Conservation (phyloP, 148 eudicot species). For the Arbutus unedo region DNA sequence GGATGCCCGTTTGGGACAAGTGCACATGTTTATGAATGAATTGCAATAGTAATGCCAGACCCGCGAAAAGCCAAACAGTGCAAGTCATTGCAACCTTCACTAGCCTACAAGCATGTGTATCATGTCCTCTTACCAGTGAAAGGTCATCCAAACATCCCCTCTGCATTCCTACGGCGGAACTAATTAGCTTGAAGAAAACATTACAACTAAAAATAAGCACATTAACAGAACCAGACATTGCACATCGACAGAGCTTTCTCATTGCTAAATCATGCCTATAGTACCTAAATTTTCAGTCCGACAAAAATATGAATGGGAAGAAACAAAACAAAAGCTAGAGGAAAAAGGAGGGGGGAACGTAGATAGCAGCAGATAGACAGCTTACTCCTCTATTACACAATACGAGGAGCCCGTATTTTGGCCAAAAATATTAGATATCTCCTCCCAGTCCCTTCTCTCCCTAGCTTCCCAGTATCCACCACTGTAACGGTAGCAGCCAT, state of each 20-base stretch:
- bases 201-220: not conserved
- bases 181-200: not conserved
- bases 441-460: conserved; percentile 66
- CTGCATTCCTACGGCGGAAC: not conserved
- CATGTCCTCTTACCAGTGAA: not conserved
- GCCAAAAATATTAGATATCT: conserved; percentile 70
- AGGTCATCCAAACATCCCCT: not conserved
- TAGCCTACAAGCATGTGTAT: not conserved
- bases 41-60: not conserved
- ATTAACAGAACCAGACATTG: not conserved
- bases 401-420: conserved; percentile 46
- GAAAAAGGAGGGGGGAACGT: not conserved
- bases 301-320: not conserved
- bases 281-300: conserved; percentile 8
- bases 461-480: conserved; percentile 97
- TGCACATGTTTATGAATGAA: not conserved
- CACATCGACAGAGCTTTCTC: conserved; percentile 11
- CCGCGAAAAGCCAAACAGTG: not conserved
- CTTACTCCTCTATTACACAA: conserved; percentile 41
- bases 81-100: not conserved
- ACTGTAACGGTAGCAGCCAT: conserved; percentile 68
- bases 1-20: not conserved
- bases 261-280: not conserved
- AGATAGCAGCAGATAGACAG: conserved; percentile 1
- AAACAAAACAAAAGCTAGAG: not conserved